phyloP scores from a whole-genome alignment of 352 stramenopile genomes.

The Phytophthora boehmeriae region DNA sequence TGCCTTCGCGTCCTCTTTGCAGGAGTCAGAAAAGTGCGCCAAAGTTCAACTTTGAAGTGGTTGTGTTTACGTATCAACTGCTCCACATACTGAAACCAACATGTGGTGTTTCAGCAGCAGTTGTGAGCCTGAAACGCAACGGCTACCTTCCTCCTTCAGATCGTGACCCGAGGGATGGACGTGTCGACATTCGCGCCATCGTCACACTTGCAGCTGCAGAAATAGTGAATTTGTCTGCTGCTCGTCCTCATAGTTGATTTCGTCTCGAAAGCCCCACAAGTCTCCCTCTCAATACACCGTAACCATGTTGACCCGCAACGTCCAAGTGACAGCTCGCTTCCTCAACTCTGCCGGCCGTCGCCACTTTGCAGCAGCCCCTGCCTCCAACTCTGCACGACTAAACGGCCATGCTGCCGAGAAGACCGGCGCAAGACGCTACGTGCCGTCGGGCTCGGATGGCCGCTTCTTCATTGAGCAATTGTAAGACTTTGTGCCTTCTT shows the following conservation, averaged over 20 bases:
- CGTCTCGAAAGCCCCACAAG: conserved; percentile 8
- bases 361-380: conserved; percentile 43
- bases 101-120: conserved; percentile 3
- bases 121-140: conserved; percentile 5
- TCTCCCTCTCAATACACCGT: neutral
- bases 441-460: conserved; percentile 61
- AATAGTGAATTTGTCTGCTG: neutral
- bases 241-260: conserved; percentile 21
- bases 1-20: no score
- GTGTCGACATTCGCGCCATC: conserved; percentile 8
- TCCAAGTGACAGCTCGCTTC: conserved; percentile 27
- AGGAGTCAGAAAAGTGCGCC: neutral
- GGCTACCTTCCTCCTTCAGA: conserved; percentile 6
- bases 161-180: conserved; percentile 6
- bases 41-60: neutral
- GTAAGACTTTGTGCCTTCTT: conserved; percentile 18
- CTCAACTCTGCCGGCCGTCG: conserved; percentile 36
- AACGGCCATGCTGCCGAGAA: conserved; percentile 32
- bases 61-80: neutral
- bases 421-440: conserved; percentile 51
- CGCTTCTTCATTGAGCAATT: conserved; percentile 77
- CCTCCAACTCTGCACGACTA: conserved; percentile 27
- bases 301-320: conserved; percentile 42
- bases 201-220: conserved; percentile 22
- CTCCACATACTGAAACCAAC: conserved; percentile 2